phyloP scores from a whole-genome alignment of 768 basidiomycete genomes.

The Mrakia gelida region DNA sequence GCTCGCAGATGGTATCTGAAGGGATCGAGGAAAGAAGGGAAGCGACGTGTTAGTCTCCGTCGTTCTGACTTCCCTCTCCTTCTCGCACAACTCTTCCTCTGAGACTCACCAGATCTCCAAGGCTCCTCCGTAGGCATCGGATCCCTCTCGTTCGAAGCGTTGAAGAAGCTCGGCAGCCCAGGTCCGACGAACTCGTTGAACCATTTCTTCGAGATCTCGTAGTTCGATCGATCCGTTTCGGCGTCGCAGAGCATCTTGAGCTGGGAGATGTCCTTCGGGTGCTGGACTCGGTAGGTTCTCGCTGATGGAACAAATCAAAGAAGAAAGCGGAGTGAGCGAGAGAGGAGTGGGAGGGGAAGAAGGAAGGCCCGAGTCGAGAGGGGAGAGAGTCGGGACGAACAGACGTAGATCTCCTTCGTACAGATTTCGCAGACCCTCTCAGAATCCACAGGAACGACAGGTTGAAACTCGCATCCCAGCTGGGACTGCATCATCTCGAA shows the following conservation, averaged over 20 bases:
- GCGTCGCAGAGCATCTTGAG: neutral
- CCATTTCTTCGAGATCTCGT: conserved; percentile 8
- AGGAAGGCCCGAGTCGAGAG: neutral
- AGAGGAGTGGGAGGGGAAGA: neutral
- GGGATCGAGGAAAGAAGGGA: too few relatives aligned
- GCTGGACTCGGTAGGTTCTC: neutral
- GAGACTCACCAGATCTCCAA: conserved; percentile 4
- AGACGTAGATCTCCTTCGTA: neutral
- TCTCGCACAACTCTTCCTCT: neutral
- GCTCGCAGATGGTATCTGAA: conserved; percentile 9
- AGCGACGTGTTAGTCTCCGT: too few relatives aligned
- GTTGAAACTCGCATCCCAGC: neutral
- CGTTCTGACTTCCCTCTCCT: neutral
- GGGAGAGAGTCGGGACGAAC: neutral
- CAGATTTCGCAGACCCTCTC: conserved; percentile 14
- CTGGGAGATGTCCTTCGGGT: neutral
- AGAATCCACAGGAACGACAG: neutral
- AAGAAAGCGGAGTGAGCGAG: neutral
- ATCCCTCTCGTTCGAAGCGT: neutral
- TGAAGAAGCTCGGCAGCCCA: neutral
- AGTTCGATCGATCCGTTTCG: neutral
- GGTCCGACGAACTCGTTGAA: neutral
- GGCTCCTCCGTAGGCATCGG: conserved; percentile 16
- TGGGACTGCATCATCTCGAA: neutral
- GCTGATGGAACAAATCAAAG: neutral